Base-by-base conservation (phyloP, 345 rosid genomes). In the Alliaria petiolata region DNA sequence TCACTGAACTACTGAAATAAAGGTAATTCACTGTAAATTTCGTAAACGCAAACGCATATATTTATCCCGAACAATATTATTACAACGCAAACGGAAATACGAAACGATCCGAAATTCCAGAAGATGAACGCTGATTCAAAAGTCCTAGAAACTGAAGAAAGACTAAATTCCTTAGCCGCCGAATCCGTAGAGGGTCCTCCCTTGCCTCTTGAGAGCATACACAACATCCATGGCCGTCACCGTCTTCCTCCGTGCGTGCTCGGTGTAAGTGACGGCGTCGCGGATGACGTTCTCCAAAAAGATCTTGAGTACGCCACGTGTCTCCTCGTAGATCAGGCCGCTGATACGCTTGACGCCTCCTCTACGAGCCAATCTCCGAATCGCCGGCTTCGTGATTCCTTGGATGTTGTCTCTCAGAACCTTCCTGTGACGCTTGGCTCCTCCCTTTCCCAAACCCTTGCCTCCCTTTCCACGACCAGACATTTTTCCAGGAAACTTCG, bases 391-490 rank as follows among this genome's bases (percentile, higher is more conserved):
- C 0, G 85, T 82, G 75, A 82, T 85, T 1, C 88, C 86, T 78
- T 85, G 89, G 43, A 85, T 85, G 80, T 85, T 85, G 53, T 85
- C 89, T 1, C 89, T 68, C 8, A 85, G 76, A 0, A 85, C 89
- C 78, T 85, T 85, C 11, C 85, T 72, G 30, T 85, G 89, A 22
- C 89, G 63, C 34, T 85, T 85, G 0, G 86, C 89, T 44, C 89
- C 89, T 44, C 89, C 89, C 49, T 85, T 85, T 0, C 89, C 89
- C 72, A 85, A 60, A 0, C 89, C 89, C 76, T 85, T 85, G 0
- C 89, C 89, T 35, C 89, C 89, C 81, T 85, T 85, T 43, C 89
- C 89, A 42, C 86, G 82, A 0, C 89, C 89, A 0, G 86, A 83
- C 89, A 83, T 83, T 63, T 70, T 71, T 15, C 5, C 31, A 7